A percentile compares a stretch with the other conserved stretches of the same genome.
These are phyloP conservation scores for Amanita pallidorosea DNA, from an alignment of 768 basidiomycete species.

Conservation along the genomic window DNA sequence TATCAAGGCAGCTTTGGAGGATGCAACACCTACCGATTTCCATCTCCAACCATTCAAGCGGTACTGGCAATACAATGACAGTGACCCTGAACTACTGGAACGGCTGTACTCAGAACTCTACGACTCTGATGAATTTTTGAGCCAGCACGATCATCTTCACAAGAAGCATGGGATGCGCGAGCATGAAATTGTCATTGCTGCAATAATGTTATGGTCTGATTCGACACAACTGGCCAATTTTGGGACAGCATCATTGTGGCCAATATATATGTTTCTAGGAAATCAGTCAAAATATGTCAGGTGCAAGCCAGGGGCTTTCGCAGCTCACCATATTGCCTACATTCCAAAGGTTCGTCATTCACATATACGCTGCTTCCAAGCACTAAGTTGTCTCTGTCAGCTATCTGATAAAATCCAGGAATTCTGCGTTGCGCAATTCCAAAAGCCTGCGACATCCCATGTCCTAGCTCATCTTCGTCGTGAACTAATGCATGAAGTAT, in stretches of 20 bases:
- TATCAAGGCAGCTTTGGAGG: constrained; percentile 13
- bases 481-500: constrained; percentile 20
- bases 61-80: background rate
- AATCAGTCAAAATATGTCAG: constrained; percentile 29
- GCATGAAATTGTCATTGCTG: background rate
- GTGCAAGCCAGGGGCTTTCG: constrained; percentile 14
- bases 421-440: constrained; percentile 18
- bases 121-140: background rate
- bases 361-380: no score
- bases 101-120: background rate
- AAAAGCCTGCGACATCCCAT: constrained; percentile 18
- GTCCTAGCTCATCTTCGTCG: constrained; percentile 20
- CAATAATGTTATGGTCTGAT: constrained; percentile 1
- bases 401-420: background rate
- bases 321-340: constrained; percentile 31
- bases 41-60: background rate
- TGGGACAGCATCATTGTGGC: background rate
- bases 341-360: constrained; percentile 21
- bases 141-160: background rate
- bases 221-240: constrained; percentile 1
- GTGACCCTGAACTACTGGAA: background rate
- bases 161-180: background rate
- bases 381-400: background rate
- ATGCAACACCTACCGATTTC: background rate
- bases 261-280: constrained; percentile 13